A percentile compares a stretch with the other conserved stretches of the same genome.
phyloP scores from a whole-genome alignment of 2,329 filamentous ascomycete species.

The Aspergillus ibericus region DNA sequence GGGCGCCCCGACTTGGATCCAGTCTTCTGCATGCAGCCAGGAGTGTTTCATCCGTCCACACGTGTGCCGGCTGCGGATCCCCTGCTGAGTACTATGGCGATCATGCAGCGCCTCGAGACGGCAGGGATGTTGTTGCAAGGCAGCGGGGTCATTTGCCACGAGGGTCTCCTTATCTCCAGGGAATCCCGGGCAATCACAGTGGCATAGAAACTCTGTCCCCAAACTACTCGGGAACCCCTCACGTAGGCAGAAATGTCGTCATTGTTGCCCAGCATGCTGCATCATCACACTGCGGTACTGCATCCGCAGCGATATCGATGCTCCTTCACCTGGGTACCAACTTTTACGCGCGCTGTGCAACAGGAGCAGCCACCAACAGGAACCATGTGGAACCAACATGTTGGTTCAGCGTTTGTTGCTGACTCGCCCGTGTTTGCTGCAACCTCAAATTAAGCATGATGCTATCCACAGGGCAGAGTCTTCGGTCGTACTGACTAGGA shows the following conservation, averaged over 20 bases:
- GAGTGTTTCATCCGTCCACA: conserved; percentile 12
- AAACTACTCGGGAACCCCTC: not conserved
- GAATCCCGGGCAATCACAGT: not conserved
- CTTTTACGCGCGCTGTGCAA: not conserved
- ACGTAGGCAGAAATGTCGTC: not conserved
- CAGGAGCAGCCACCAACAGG: conserved; percentile 2
- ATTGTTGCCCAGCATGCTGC: not conserved
- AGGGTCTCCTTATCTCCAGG: not conserved
- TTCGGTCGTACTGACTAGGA: not conserved
- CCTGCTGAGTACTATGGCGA: not conserved
- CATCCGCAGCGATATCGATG: not conserved
- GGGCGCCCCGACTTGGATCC: not conserved
- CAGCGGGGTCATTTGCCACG: conserved; percentile 1
- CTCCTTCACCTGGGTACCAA: not conserved
- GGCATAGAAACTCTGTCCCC: not conserved
- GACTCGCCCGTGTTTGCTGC: not conserved
- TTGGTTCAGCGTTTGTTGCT: not conserved
- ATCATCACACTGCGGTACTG: not conserved
- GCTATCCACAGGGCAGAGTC: not conserved
- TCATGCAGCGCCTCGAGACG: conserved; percentile 2
- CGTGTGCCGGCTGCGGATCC: conserved; percentile 11
- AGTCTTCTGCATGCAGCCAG: conserved; percentile 3
- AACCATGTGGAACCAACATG: conserved; percentile 2
- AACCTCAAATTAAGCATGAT: conserved; percentile 1
- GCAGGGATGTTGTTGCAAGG: not conserved